phyloP scores from a whole-genome alignment of 257 asterid genomes.

The Knoxia roxburghii region DNA sequence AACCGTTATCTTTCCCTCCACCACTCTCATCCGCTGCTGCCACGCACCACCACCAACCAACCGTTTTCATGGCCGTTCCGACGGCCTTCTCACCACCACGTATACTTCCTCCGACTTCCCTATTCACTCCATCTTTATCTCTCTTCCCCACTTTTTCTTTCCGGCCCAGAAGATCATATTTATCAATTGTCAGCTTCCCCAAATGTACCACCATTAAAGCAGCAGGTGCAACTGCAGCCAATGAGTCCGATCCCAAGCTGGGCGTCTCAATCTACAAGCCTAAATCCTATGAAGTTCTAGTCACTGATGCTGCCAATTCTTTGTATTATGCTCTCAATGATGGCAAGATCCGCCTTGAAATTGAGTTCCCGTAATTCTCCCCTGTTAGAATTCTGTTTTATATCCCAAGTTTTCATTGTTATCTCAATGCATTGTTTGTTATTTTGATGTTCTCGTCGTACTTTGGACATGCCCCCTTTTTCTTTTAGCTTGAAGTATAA shows the following conservation, averaged over 20 bases:
- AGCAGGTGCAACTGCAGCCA: conserved; percentile 41
- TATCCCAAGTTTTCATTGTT: background rate
- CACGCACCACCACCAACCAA: conserved; percentile 14
- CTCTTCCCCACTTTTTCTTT: conserved; percentile 1
- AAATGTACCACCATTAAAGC: conserved; percentile 36
- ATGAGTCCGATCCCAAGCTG: conserved; percentile 47
- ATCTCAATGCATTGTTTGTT: too few relatives aligned
- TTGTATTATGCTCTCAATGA: conserved; percentile 71
- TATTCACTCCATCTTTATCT: conserved; percentile 23
- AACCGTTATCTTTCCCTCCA: conserved; percentile 35
- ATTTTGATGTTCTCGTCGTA: too few relatives aligned
- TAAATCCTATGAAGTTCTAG: conserved; percentile 73
- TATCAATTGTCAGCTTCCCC: conserved; percentile 10
- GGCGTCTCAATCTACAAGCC: conserved; percentile 96
- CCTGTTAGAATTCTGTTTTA: background rate
- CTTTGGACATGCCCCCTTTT: background rate
- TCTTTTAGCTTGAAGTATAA: background rate
- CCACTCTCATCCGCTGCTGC: conserved; percentile 16
- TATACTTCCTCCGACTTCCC: conserved; percentile 16
- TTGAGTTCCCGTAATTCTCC: conserved; percentile 77
- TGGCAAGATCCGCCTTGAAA: conserved; percentile 73
- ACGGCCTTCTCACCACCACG: conserved; percentile 35
- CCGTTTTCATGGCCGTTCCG: conserved; percentile 47
- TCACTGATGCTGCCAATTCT: conserved; percentile 74
- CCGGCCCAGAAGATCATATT: background rate